Evolutionary conservation across 257 asterid species (phyloP).

Genomic region (Capsicum pubescens): DNA sequence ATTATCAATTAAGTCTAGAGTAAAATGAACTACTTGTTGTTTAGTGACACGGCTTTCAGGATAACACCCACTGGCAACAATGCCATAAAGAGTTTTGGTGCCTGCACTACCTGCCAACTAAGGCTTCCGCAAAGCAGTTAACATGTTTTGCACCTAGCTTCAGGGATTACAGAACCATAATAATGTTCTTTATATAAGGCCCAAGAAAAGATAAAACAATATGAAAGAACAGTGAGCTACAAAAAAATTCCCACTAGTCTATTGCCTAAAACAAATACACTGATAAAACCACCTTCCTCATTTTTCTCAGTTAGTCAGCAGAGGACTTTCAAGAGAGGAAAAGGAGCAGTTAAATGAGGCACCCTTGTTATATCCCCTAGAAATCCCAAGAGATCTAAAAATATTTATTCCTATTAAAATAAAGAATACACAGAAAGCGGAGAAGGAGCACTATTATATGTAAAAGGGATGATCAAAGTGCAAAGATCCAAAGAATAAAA

Average conservation of each 20-base stretch:
- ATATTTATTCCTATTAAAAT: neutral
- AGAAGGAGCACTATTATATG: neutral
- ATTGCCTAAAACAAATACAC: neutral
- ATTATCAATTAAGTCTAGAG: neutral
- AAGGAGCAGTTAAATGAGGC: neutral
- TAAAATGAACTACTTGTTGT: neutral
- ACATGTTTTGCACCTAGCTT: slow-evolving; percentile 19
- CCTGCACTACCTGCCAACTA: neutral
- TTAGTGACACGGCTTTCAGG: neutral
- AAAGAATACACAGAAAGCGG: neutral
- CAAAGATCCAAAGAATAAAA: neutral
- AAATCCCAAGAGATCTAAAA: neutral
- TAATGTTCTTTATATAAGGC: neutral
- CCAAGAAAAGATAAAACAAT: neutral
- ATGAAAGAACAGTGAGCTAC: neutral
- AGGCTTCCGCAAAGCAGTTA: neutral
- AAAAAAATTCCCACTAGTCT: neutral
- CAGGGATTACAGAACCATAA: neutral
- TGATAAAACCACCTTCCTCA: neutral
- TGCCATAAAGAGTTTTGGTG: neutral
- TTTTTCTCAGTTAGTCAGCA: neutral
- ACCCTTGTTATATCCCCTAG: neutral
- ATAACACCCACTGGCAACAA: neutral
- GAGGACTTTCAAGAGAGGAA: neutral
- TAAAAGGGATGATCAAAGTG: slow-evolving; percentile 5